Evolutionary conservation across 108 stramenopile species (phyloP).

Genomic region (Hondaea fermentalgiana): DNA sequence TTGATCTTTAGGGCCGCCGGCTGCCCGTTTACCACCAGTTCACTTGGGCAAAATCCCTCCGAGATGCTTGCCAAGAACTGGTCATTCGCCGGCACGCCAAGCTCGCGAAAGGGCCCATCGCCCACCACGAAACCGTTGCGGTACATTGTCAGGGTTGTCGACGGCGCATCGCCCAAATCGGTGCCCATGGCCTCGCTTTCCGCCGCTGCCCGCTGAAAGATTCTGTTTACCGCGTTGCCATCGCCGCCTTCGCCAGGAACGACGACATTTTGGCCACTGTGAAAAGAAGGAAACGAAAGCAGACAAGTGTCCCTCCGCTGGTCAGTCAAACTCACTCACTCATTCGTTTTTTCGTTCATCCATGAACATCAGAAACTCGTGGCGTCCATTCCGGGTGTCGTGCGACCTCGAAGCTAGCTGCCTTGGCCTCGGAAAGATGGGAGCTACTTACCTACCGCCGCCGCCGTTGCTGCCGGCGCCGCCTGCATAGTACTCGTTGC

Average conservation of each 20-base stretch:
- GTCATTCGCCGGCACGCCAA: background rate
- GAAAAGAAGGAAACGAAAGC: background rate
- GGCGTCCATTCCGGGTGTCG: background rate
- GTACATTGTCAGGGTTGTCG: background rate
- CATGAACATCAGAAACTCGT: background rate
- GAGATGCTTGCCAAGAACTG: background rate
- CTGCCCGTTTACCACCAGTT: conserved; percentile 6
- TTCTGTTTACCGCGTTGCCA: background rate
- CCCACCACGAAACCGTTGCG: background rate
- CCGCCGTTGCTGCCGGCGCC: background rate
- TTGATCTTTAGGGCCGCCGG: background rate
- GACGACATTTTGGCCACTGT: background rate
- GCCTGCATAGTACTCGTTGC: conserved; percentile 22
- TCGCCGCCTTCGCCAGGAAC: conserved; percentile 6
- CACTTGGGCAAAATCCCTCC: background rate
- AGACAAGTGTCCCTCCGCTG: background rate
- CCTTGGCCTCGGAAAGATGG: background rate
- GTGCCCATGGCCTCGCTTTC: background rate
- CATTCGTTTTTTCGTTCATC: background rate
- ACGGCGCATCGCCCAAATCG: background rate
- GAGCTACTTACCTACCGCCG: background rate
- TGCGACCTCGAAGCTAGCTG: background rate
- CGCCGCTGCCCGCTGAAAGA: background rate
- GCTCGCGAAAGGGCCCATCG: conserved; percentile 17
- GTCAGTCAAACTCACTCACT: background rate